phyloP scores from a whole-genome alignment of 495 filamentous ascomycete genomes.

The Aspergillus cavernicola region DNA sequence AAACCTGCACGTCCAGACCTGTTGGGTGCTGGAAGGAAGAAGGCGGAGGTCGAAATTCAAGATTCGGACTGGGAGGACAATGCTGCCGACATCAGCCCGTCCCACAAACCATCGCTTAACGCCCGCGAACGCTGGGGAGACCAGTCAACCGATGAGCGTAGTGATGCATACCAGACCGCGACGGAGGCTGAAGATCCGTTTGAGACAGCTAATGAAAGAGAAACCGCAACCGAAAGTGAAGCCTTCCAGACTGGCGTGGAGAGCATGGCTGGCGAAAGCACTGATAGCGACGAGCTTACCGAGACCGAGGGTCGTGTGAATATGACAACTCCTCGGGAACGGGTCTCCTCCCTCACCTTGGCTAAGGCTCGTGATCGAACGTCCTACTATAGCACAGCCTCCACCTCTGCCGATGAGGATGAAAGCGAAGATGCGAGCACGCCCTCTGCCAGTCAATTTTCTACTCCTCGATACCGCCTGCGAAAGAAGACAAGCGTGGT shows the following conservation, averaged over 20 bases:
- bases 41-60: constrained; percentile 68
- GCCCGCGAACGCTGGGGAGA: constrained; percentile 18
- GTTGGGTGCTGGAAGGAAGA: constrained; percentile 72
- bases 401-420: constrained; percentile 79
- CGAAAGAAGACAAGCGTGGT: constrained; percentile 60
- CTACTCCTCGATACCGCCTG: constrained; percentile 66
- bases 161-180: constrained; percentile 79
- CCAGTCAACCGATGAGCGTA: constrained; percentile 38
- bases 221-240: constrained; percentile 76
- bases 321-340: constrained; percentile 41
- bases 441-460: constrained; percentile 58
- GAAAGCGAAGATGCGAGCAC: constrained; percentile 50
- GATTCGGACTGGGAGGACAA: constrained; percentile 93
- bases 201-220: constrained; percentile 74
- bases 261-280: constrained; percentile 73
- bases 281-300: constrained; percentile 66
- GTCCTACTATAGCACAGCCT: constrained; percentile 85
- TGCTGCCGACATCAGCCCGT: constrained; percentile 48
- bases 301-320: constrained; percentile 72
- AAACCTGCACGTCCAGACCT: constrained; percentile 70
- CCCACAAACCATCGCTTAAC: constrained; percentile 26
- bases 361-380: constrained; percentile 52
- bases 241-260: constrained; percentile 91
- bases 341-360: constrained; percentile 37
- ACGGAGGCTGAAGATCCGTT: constrained; percentile 84